Evolutionary conservation across 2,329 filamentous ascomycete species (phyloP).

Genomic region (Penicillium sp.): DNA sequence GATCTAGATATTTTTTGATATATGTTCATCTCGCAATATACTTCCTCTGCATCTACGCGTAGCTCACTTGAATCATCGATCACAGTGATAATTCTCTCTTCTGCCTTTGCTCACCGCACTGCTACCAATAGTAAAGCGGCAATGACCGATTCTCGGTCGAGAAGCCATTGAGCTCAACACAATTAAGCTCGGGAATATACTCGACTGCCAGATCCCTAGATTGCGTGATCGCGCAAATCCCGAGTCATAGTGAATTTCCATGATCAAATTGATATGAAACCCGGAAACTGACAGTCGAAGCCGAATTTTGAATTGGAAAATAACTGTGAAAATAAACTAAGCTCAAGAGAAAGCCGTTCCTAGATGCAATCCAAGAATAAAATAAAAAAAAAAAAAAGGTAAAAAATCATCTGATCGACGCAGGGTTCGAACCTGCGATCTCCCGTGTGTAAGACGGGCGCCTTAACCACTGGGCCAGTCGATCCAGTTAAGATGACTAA

Average conservation of each 20-base stretch:
- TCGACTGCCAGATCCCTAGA: not conserved
- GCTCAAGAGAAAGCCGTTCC: slow-evolving; percentile 1
- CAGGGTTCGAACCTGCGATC: slow-evolving; percentile 27
- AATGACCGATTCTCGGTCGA: slow-evolving; percentile 18
- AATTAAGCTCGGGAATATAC: not conserved
- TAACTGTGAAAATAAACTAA: not conserved
- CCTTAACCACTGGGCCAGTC: slow-evolving; percentile 25
- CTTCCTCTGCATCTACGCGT: not conserved
- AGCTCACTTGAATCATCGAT: too few relatives aligned
- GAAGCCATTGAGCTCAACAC: not conserved
- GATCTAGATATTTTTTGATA: not conserved
- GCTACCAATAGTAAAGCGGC: slow-evolving; percentile 16
- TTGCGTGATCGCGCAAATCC: not conserved
- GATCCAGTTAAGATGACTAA: slow-evolving; percentile 12
- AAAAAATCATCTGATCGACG: slow-evolving; percentile 21
- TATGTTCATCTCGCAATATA: not conserved
- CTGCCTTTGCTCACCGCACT: not conserved
- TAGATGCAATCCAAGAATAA: slow-evolving; percentile 1
- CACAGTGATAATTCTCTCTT: not conserved
- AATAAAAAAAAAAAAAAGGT: not conserved
- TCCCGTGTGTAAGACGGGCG: slow-evolving; percentile 25
- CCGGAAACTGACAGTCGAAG: too few relatives aligned
- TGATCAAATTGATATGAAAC: too few relatives aligned
- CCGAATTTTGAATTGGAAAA: not conserved
- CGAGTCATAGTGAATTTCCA: not conserved